Evolutionary conservation across 2,329 filamentous ascomycete genomes (phyloP).

Genomic region (Pseudogymnoascus sp.): DNA sequence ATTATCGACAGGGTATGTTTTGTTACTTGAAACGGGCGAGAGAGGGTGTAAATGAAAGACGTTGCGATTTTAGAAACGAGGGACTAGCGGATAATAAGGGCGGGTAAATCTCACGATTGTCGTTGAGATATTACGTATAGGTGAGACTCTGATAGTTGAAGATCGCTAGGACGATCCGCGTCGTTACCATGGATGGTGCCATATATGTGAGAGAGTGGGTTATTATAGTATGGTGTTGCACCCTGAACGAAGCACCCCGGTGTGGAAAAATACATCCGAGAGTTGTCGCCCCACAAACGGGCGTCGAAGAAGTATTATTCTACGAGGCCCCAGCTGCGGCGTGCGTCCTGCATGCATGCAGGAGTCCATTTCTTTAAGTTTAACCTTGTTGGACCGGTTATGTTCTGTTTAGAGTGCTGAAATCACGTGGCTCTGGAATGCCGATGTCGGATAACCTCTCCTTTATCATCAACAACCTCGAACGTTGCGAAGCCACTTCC

Average conservation of each 20-base stretch:
- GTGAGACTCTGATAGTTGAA: background rate
- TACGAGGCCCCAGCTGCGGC: background rate
- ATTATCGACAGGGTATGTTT: background rate
- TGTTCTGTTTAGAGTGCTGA: background rate
- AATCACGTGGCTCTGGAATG: background rate
- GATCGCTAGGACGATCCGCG: background rate
- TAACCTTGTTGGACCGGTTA: background rate
- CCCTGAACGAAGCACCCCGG: background rate
- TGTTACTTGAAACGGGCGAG: background rate
- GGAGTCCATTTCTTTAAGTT: background rate
- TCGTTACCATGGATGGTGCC: background rate
- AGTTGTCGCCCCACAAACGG: background rate
- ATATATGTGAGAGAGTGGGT: background rate
- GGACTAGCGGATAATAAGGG: background rate
- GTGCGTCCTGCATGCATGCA: background rate
- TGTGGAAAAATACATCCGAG: background rate
- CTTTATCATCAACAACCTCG: background rate
- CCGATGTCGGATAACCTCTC: background rate
- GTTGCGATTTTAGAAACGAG: background rate
- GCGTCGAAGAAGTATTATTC: background rate
- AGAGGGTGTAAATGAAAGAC: background rate
- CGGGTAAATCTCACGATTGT: background rate
- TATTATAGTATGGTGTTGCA: background rate
- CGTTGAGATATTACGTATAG: background rate
- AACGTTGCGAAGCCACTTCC: background rate